A percentile compares a stretch with the other conserved stretches of the same genome.
phyloP scores from a whole-genome alignment of 2,329 filamentous ascomycete genomes.

The Alternaria novae-zelandiae region DNA sequence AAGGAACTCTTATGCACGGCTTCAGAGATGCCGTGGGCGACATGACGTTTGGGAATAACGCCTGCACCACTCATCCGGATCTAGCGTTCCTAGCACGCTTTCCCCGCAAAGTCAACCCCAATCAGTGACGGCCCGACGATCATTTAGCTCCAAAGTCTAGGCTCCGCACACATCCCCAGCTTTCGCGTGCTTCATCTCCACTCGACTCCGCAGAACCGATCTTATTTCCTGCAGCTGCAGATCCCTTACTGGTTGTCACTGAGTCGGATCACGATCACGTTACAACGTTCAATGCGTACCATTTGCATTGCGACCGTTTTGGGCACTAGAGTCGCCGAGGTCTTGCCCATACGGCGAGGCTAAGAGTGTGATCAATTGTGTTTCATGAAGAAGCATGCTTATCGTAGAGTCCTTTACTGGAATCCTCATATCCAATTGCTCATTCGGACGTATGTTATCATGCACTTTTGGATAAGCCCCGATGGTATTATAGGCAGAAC shows the following conservation, averaged over 20 bases:
- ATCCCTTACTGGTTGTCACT: conserved; percentile 5
- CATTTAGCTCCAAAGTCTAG: conserved; percentile 24
- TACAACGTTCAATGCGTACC: conserved; percentile 1
- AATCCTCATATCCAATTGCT: not conserved
- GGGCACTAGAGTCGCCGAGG: conserved; percentile 1
- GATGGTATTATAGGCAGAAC: not conserved
- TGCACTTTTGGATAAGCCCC: not conserved
- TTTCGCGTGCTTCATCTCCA: conserved; percentile 30
- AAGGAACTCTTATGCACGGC: not conserved
- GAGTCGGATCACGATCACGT: not conserved
- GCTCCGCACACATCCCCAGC: conserved; percentile 29
- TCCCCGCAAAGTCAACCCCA: conserved; percentile 39
- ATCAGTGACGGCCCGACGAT: conserved; percentile 29
- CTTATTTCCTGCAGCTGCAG: conserved; percentile 6
- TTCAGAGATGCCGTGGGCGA: conserved; percentile 8
- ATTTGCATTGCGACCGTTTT: conserved; percentile 5
- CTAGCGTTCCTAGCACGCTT: conserved; percentile 28
- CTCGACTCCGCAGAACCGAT: conserved; percentile 34
- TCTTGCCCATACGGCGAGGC: not conserved
- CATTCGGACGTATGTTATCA: not conserved
- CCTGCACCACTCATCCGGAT: conserved; percentile 5
- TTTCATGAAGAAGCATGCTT: not conserved
- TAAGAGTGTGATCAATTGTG: not conserved
- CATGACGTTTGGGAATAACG: conserved; percentile 28
- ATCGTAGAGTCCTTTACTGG: not conserved